Conservation (phyloP, 768 basidiomycete genomes). For the Mrakia frigida region DNA sequence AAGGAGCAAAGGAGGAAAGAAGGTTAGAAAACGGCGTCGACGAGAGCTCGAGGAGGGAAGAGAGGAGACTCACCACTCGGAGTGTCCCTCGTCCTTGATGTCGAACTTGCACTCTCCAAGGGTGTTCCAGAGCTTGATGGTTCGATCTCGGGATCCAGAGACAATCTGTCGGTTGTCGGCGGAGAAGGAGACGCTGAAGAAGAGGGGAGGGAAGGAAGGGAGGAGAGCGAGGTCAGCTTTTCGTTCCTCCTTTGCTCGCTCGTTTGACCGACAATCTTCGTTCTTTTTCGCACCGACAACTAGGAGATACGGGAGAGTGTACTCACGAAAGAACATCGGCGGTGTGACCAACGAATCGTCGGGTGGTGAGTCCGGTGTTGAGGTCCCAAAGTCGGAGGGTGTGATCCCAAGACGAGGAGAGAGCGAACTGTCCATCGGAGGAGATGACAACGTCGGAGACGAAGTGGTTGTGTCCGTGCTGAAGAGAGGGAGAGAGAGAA, state of each 20-base stretch:
- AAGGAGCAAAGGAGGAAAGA: background rate
- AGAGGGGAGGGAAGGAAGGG: background rate
- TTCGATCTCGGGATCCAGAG: constrained; percentile 90
- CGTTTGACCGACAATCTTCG: background rate
- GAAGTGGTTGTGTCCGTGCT: constrained; percentile 94
- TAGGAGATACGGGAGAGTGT: too few relatives aligned
- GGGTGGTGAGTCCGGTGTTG: constrained; percentile 92
- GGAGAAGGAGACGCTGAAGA: constrained; percentile 76
- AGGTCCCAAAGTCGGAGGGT: constrained; percentile 99
- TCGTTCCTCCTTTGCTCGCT: background rate
- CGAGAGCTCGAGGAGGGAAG: background rate
- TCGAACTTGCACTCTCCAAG: constrained; percentile 99
- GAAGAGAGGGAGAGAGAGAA: too few relatives aligned
- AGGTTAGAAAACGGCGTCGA: background rate
- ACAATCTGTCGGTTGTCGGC: constrained; percentile 99
- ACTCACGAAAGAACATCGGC: constrained; percentile 81
- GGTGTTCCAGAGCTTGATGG: constrained; percentile 99
- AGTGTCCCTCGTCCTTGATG: constrained; percentile 97
- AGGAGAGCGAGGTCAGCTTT: background rate
- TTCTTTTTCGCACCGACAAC: too few relatives aligned
- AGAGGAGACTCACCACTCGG: constrained; percentile 61
- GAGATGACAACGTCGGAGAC: constrained; percentile 98
- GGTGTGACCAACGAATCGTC: constrained; percentile 95
- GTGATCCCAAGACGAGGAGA: constrained; percentile 99
- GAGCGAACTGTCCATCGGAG: constrained; percentile 97